Base-by-base conservation (phyloP, 139 green algal species). In the Dunaliella primolecta region DNA sequence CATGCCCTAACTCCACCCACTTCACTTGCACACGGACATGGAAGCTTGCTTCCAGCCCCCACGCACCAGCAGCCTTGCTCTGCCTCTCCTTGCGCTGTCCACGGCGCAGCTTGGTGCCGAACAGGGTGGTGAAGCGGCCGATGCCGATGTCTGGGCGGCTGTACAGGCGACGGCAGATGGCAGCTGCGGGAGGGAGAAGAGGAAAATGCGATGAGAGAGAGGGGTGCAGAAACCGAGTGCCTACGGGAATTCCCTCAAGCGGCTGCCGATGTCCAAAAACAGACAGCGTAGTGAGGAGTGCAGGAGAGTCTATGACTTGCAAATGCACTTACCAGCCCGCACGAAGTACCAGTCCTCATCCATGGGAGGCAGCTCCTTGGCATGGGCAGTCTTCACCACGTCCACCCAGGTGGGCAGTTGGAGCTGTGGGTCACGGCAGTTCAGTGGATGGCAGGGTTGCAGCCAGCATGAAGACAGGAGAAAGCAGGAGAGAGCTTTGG, bases 291-390 rank as follows among this genome's bases (percentile, higher is more conserved):
- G n/a, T n/a, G n/a, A n/a, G n/a, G n/a, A n/a, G n/a, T n/a, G n/a
- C n/a, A n/a, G n/a, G n/a, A n/a, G n/a, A n/a, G n/a, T n/a, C n/a
- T n/a, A n/a, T n/a, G n/a, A n/a, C n/a, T n/a, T n/a, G n/a, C n/a
- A n/a, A n/a, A n/a, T n/a, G n/a, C n/a, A 70, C 86, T 80, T 89
- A 98, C 95, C 95, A 87, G 97, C 96, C 57, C 97, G 94, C 76
- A 98, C 92, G 92, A 98, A 99, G 92, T 98, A 99, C 97, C 97
- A 99, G 94, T 99, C 97, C 31, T 93, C 92, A 86, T 99, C 96
- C 80, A 96, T 95, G 71, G 97, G 97, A 1, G 95, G 88, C 84
- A 99, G 93, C 95, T 99, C 95, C 94, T 99, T 99, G 94, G 93
- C 96, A 27, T 89, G 75, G 74, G 82, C 96, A 24, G 97, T 99